phyloP scores from a whole-genome alignment of 306 rosid genomes.

The Trifolium fragiferum region DNA sequence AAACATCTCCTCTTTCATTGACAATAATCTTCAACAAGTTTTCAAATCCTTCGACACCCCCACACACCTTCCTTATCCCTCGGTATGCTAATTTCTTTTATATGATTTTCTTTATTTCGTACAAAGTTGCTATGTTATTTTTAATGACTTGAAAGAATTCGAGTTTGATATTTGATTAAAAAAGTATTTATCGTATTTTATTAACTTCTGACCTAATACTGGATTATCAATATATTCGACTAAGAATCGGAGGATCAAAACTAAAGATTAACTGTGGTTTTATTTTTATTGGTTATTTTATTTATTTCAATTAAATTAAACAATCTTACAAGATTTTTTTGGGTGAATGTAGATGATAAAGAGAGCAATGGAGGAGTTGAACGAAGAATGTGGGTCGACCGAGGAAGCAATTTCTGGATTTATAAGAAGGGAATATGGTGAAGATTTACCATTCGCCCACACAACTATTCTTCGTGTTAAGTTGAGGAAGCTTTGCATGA shows the following conservation, averaged over 20 bases:
- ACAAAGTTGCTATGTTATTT: too few relatives aligned
- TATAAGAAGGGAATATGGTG: conserved; percentile 15
- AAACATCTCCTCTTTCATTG: neutral
- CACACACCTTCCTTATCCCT: conserved; percentile 31
- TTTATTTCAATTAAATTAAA: too few relatives aligned
- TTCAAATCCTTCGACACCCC: conserved; percentile 36
- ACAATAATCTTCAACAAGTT: conserved; percentile 7
- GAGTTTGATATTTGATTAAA: too few relatives aligned
- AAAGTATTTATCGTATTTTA: too few relatives aligned
- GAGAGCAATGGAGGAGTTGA: conserved; percentile 37
- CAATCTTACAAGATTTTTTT: too few relatives aligned
- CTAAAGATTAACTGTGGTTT: too few relatives aligned
- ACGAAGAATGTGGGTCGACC: conserved; percentile 39
- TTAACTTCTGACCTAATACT: too few relatives aligned
- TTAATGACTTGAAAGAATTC: too few relatives aligned
- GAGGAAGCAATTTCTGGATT: conserved; percentile 45
- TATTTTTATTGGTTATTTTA: too few relatives aligned
- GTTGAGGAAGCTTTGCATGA: conserved; percentile 38
- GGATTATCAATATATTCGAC: too few relatives aligned
- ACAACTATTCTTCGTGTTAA: conserved; percentile 37
- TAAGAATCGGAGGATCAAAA: too few relatives aligned
- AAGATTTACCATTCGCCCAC: conserved; percentile 50
- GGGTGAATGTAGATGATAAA: conserved; percentile 45
- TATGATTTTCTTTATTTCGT: too few relatives aligned
- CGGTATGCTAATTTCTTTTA: neutral